These are phyloP conservation scores for Aaosphaeria pasadenensis DNA, from an alignment of 2,329 filamentous ascomycete species.

Conservation along the genomic window DNA sequence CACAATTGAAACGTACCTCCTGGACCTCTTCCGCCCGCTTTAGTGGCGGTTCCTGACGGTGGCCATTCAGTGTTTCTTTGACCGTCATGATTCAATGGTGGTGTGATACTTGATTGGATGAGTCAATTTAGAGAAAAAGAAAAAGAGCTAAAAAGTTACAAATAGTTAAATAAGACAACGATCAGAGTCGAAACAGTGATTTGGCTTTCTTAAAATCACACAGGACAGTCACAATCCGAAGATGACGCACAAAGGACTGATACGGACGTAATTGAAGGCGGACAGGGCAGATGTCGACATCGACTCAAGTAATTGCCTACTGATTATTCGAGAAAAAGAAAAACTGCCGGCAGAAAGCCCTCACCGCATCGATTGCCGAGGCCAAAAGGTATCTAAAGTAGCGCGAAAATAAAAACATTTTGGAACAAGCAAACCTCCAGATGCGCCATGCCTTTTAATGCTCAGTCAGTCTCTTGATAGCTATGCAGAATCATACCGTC, in stretches of 20 bases:
- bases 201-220: too few relatives aligned
- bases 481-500: neutral
- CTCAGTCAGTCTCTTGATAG: neutral
- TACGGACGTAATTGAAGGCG: too few relatives aligned
- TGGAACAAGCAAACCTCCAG: neutral
- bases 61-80: neutral
- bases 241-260: too few relatives aligned
- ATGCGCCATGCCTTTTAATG: neutral
- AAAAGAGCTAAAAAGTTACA: too few relatives aligned
- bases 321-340: conserved; percentile 1
- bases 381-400: conserved; percentile 27
- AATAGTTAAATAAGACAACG: too few relatives aligned
- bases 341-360: conserved; percentile 13
- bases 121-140: too few relatives aligned
- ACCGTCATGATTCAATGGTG: neutral
- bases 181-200: too few relatives aligned
- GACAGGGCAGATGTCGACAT: conserved; percentile 7
- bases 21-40: conserved; percentile 36
- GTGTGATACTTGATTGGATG: too few relatives aligned
- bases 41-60: conserved; percentile 16
- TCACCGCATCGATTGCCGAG: conserved; percentile 10
- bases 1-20: conserved; percentile 23
- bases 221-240: too few relatives aligned
- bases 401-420: neutral
- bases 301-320: neutral